Evolutionary conservation across 2,329 filamentous ascomycete genomes (phyloP), one percentile per base, ranked within the genome.

Genomic region (Blastomyces gilchristii): DNA sequence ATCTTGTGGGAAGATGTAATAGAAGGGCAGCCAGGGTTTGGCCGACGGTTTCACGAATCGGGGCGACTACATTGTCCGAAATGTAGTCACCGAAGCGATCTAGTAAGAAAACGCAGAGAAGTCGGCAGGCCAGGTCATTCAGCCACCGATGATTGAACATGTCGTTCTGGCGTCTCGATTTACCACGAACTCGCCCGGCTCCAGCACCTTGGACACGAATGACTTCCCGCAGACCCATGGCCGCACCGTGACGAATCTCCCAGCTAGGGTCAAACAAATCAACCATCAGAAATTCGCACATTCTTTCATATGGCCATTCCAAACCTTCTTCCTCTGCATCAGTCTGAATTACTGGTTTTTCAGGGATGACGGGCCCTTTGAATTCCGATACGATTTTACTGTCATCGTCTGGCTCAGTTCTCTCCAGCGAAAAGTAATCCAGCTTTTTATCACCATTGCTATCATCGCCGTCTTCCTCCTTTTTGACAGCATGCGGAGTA

Each of bases 41-140:
- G 56, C 94, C 94, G 50, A 96, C 90, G 0, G 92, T 96, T 78
- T 99, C 94, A 67, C 94, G 84, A 67, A 99, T 97, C 0, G 94
- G 94, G 0, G 94, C 94, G 50, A 99, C 91, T 0, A 95, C 96
- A 61, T 91, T 99, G 74, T 99, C 94, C 5, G 92, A 96, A 64
- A 95, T 94, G 77, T 97, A 99, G 72, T 99, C 94, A 63, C 92
- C 95, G 72, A 99, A 99, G 61, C 92, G 87, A 77, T 99, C 94
- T 18, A 99, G 85, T 87, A 99, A 97, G 70, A 99, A 87, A 61
- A 99, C 92, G 73, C 90, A 96, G 75, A 92, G 93, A 58, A 99
- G 83, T 34, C 94, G 89, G 71, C 92, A 97, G n/a, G 92, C 91
- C 60, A 99, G 82, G 71, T 99, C 93, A 71, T 97, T 90, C 25